Evolutionary conservation across 768 basidiomycete species (phyloP).

Genomic region (Lyophyllum decastes): DNA sequence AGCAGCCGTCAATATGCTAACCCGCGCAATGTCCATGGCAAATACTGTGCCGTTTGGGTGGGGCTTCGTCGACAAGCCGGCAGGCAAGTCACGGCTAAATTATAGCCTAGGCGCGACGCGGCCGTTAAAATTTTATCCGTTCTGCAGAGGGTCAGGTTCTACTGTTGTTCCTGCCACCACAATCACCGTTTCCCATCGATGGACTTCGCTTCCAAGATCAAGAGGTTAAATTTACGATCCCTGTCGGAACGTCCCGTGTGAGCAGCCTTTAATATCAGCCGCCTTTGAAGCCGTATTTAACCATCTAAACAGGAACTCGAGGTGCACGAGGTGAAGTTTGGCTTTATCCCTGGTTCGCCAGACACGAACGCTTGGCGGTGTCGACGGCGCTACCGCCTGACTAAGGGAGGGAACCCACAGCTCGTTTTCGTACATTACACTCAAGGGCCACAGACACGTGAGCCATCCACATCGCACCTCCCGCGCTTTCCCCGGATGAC

Average conservation of each 20-base stretch:
- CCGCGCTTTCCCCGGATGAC: constrained; percentile 7
- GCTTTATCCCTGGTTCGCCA: constrained; percentile 68
- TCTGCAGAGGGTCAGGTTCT: constrained; percentile 61
- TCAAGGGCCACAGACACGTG: constrained; percentile 63
- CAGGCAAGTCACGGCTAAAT: constrained; percentile 45
- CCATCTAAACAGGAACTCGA: constrained; percentile 65
- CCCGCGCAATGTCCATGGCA: constrained; percentile 59
- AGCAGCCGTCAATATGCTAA: constrained; percentile 57
- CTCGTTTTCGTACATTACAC: constrained; percentile 80
- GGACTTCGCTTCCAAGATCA: constrained; percentile 77
- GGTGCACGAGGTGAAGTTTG: constrained; percentile 70
- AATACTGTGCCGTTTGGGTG: constrained; percentile 65
- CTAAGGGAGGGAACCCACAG: constrained; percentile 71
- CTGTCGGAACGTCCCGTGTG: constrained; percentile 54
- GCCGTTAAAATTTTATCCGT: not conserved
- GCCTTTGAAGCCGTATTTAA: constrained; percentile 2
- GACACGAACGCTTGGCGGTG: constrained; percentile 68
- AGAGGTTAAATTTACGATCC: constrained; percentile 61
- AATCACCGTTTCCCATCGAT: constrained; percentile 67
- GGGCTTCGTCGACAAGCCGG: constrained; percentile 78
- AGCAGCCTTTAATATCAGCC: constrained; percentile 25
- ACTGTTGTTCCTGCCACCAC: constrained; percentile 65
- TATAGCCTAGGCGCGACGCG: not conserved
- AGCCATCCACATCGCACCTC: constrained; percentile 7
- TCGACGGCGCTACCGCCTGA: constrained; percentile 70